Evolutionary conservation across 2,329 filamentous ascomycete genomes (phyloP).

Genomic region (Coccinonectria pachysandricola): DNA sequence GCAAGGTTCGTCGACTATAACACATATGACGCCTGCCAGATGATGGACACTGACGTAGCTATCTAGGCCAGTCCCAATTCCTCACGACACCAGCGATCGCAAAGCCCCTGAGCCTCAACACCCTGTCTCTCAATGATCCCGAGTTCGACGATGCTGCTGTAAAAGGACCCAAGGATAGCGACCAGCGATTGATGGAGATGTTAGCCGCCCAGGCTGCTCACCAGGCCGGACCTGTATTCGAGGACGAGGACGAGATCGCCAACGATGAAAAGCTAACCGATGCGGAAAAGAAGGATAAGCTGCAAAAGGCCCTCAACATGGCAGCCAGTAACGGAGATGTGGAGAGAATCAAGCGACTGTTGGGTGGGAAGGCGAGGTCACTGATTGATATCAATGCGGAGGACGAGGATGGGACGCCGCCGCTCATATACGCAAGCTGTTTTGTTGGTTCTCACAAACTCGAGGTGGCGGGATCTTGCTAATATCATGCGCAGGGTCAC

Average conservation of each 20-base stretch:
- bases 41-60: conserved; percentile 19
- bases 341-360: conserved; percentile 64
- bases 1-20: conserved; percentile 56
- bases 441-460: conserved; percentile 55
- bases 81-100: conserved; percentile 76
- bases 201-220: conserved; percentile 83
- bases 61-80: conserved; percentile 84
- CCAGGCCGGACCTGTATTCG: conserved; percentile 59
- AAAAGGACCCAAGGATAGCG: conserved; percentile 59
- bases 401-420: conserved; percentile 92
- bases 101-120: conserved; percentile 72
- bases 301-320: conserved; percentile 88
- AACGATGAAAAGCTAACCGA: conserved; percentile 62
- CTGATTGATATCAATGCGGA: conserved; percentile 78
- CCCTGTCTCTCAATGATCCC: conserved; percentile 71
- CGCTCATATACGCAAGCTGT: conserved; percentile 93
- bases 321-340: conserved; percentile 94
- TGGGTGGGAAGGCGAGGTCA: conserved; percentile 61
- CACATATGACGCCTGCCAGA: conserved; percentile 1
- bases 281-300: conserved; percentile 64
- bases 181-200: conserved; percentile 89
- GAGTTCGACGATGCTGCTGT: conserved; percentile 55
- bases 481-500: conserved; percentile 52
- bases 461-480: conserved; percentile 1
- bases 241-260: conserved; percentile 72